Evolutionary conservation across 2,329 filamentous ascomycete species (phyloP), one percentile per base, ranked within the genome.

Genomic region (Cladosporium colombiae): DNA sequence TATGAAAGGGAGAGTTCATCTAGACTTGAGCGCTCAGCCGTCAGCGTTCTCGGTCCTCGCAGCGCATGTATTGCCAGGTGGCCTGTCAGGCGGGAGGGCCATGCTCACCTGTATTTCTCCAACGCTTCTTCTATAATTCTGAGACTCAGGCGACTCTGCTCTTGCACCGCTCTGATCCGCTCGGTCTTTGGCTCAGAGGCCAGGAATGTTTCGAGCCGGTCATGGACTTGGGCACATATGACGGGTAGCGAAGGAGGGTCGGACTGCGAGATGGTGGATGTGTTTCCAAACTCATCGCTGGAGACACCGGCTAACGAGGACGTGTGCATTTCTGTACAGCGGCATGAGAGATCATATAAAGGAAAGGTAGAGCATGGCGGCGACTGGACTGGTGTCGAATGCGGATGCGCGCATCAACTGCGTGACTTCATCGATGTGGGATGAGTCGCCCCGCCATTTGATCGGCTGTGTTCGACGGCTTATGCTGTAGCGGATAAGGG

Each of bases 1-100:
- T 97, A 99, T 65, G 94, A 96, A 69, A 98, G 84, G 5, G 93
- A 92, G 67, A 98, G 85, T 75, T 96, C 86, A 66, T 89, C 84
- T 68, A 90, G 85, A 66, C 91, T 95, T 60, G 40, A 58, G 60
- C n/a, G 56, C 44, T 58, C 44, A 25, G 56, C 56, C n/a, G 49
- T 61, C 52, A 57, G 46, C 44, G 40, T 46, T 46, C 25, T 62
- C 27, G 25, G 25, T 37, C 40, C 44, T 49, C 57, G 31, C 21
- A 46, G 14, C 25, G 33, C 25, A 13, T 31, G 50, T 49, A 50
- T 61, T 61, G 58, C 58, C 37, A 57, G 55, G 55, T 57, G 55
- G 55, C 55, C 29, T 35, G 65, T 53, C 23, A 59, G 40, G 11
- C 13, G 23, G 8, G 79, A 2, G n/a, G 10, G 13, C 86, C 14